Evolutionary conservation across 108 stramenopile species (phyloP).

Genomic region (Seminavis robusta): DNA sequence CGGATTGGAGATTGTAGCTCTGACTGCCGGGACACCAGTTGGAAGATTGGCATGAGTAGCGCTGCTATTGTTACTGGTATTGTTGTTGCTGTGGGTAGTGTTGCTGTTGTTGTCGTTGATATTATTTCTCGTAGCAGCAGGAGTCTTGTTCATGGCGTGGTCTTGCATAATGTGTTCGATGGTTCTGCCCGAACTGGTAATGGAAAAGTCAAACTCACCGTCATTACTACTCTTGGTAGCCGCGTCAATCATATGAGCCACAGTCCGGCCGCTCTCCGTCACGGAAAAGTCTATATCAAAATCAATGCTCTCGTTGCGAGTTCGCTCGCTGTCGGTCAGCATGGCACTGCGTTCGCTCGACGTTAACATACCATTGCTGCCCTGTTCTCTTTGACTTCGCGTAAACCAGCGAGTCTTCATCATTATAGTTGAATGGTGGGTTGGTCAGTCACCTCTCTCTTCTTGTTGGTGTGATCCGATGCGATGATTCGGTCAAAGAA

Average conservation of each 20-base stretch:
- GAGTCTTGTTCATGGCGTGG: no score
- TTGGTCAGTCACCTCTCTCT: neutral
- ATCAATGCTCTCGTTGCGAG: no score
- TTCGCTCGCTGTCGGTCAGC: no score
- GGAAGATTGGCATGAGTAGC: no score
- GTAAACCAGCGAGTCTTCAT: no score
- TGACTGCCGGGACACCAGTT: no score
- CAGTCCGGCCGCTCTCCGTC: slow-evolving; percentile 6
- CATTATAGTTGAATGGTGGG: neutral
- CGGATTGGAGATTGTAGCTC: no score
- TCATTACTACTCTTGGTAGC: neutral
- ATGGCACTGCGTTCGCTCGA: no score
- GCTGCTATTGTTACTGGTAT: no score
- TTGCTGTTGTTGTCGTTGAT: neutral
- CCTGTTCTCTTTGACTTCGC: no score
- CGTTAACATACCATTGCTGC: no score
- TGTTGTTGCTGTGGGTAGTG: neutral
- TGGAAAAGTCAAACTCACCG: slow-evolving; percentile 7
- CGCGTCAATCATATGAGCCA: slow-evolving; percentile 5
- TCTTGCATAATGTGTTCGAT: neutral
- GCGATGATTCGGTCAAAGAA: neutral
- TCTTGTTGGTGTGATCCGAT: neutral
- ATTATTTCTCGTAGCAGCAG: neutral
- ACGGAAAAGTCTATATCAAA: slow-evolving; percentile 13
- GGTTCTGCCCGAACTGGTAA: neutral